Evolutionary conservation across 805 yeast genomes (phyloP).

Genomic region (Myxozyma neglecta): DNA sequence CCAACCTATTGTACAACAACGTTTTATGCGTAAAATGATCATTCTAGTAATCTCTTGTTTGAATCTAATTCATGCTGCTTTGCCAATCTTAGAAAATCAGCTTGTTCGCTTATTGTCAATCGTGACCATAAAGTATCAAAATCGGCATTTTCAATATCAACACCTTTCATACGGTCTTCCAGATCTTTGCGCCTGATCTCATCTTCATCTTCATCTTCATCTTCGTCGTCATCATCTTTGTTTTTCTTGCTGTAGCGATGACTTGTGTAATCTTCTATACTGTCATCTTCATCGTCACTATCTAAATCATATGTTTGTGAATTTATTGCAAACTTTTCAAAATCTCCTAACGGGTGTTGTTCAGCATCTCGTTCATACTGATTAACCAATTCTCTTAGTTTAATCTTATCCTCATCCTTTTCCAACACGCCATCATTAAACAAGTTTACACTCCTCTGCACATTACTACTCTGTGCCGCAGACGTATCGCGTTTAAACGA

Average conservation of each 20-base stretch:
- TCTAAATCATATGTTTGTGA: neutral
- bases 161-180: constrained; percentile 14
- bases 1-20: too few relatives aligned
- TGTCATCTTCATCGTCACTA: constrained; percentile 3
- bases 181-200: constrained; percentile 18
- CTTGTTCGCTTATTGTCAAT: constrained; percentile 25
- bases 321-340: neutral
- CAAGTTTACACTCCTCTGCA: neutral
- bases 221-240: constrained; percentile 4
- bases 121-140: constrained; percentile 27
- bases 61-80: constrained; percentile 8
- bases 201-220: constrained; percentile 8
- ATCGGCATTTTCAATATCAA: constrained; percentile 28
- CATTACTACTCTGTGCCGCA: neutral
- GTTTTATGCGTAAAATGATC: too few relatives aligned
- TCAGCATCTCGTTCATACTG: constrained; percentile 27
- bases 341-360: constrained; percentile 24
- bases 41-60: neutral
- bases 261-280: neutral
- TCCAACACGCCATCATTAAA: neutral
- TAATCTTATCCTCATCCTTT: constrained; percentile 8
- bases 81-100: constrained; percentile 25
- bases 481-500: constrained; percentile 20
- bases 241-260: neutral
- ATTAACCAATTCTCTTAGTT: constrained; percentile 22